Percentiles rank a stretch among this genome's conserved stretches.
phyloP scores from a whole-genome alignment of 78 protist genomes.

The slime mould (Dictyostelium discoideum) region DNA sequence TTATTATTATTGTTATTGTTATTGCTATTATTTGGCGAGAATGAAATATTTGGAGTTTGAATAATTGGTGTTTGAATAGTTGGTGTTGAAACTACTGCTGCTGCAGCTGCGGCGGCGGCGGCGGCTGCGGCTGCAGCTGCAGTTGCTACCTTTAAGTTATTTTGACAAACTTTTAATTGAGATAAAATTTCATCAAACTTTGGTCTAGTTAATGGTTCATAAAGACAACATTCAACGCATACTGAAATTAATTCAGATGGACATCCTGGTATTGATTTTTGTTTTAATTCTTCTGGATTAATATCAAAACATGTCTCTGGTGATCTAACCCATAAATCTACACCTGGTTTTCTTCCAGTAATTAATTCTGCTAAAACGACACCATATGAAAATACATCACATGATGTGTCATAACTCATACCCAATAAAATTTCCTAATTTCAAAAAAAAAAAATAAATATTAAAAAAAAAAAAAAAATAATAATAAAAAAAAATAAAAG shows the following conservation, averaged over 20 bases:
- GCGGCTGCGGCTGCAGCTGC: not conserved
- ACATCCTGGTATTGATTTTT: constrained; percentile 60
- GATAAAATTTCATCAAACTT: constrained; percentile 50
- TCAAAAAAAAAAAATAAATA: not conserved
- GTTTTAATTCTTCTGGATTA: constrained; percentile 44
- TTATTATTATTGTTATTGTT: not conserved
- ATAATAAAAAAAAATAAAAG: not conserved
- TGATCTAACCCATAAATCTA: constrained; percentile 78
- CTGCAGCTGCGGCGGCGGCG: not conserved
- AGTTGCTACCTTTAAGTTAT: not conserved
- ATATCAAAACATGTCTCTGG: constrained; percentile 81
- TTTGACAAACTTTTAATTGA: constrained; percentile 20
- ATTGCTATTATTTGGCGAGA: not conserved
- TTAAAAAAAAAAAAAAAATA: too few relatives aligned
- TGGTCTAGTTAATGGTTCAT: constrained; percentile 75
- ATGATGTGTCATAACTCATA: constrained; percentile 77
- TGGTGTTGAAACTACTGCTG: not conserved
- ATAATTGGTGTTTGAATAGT: not conserved
- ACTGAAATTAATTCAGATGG: constrained; percentile 43
- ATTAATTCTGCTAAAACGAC: constrained; percentile 79
- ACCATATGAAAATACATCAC: constrained; percentile 85
- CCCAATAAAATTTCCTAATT: constrained; percentile 53
- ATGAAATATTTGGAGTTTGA: not conserved
- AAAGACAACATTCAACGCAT: constrained; percentile 59
- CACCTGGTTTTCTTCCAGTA: constrained; percentile 82